These are phyloP conservation scores for Pulveroboletus sp. DNA, from an alignment of 768 basidiomycete species.

Conservation along the genomic window DNA sequence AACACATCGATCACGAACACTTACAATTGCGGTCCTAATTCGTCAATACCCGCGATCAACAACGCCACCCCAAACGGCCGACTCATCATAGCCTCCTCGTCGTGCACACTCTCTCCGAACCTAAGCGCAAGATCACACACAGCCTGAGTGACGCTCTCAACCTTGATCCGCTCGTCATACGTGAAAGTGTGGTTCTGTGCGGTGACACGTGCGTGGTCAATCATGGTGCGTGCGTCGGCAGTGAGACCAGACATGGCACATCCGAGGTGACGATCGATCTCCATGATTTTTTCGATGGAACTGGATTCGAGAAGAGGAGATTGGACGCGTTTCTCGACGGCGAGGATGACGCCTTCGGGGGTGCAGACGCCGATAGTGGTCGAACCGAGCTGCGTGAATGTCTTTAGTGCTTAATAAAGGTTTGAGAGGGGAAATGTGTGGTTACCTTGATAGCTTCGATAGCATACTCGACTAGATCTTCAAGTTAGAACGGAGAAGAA, in stretches of 20 bases:
- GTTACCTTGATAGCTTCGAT: slow-evolving; percentile 96
- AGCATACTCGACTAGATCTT: slow-evolving; percentile 85
- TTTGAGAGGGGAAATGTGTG: not conserved
- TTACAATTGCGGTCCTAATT: slow-evolving; percentile 92
- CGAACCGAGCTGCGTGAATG: slow-evolving; percentile 74
- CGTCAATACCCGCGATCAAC: slow-evolving; percentile 95
- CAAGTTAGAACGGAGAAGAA: slow-evolving; percentile 12
- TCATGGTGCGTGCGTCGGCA: slow-evolving; percentile 98
- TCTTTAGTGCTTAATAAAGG: not conserved
- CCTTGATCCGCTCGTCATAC: slow-evolving; percentile 94
- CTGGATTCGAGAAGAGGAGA: slow-evolving; percentile 92
- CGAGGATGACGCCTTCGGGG: slow-evolving; percentile 85
- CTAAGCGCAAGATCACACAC: slow-evolving; percentile 95
- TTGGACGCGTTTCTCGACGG: slow-evolving; percentile 97
- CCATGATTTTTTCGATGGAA: slow-evolving; percentile 99
- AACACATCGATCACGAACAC: slow-evolving; percentile 26
- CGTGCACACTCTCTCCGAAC: slow-evolving; percentile 98
- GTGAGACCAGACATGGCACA: slow-evolving; percentile 98
- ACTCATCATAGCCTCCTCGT: slow-evolving; percentile 99
- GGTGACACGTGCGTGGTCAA: slow-evolving; percentile 98
- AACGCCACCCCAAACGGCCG: slow-evolving; percentile 97
- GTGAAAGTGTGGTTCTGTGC: slow-evolving; percentile 94
- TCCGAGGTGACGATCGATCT: slow-evolving; percentile 93
- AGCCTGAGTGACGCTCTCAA: slow-evolving; percentile 97
- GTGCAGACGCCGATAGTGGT: slow-evolving; percentile 96